Conservation (phyloP, 805 yeast species). For the Soucietia sequanensis region DNA sequence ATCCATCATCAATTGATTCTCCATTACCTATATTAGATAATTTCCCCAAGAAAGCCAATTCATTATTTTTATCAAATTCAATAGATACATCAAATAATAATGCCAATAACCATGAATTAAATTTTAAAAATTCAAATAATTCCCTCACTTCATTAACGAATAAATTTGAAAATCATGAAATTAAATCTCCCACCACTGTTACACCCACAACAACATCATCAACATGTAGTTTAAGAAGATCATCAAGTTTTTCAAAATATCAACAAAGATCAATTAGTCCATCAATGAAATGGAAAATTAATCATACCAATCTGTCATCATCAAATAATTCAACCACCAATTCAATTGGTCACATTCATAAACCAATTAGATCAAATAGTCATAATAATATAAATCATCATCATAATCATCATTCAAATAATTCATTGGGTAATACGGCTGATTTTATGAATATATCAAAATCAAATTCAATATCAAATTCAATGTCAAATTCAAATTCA, state of each 20-base stretch:
- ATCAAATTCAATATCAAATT: constrained; percentile 3
- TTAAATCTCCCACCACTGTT: constrained; percentile 17
- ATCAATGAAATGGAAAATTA: constrained; percentile 5
- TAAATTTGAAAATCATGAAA: constrained; percentile 25
- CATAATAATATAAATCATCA: too few species aligned
- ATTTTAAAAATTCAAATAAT: constrained; percentile 8
- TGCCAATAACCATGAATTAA: too few species aligned
- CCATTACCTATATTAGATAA: constrained; percentile 5
- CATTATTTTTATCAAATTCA: constrained; percentile 1
- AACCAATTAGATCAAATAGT: constrained; percentile 9
- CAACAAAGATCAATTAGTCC: constrained; percentile 11
- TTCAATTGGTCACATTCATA: constrained; percentile 18
- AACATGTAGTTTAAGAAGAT: too few species aligned
- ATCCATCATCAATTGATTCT: constrained; percentile 6
- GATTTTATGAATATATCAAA: constrained; percentile 2
- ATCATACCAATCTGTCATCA: constrained; percentile 4
- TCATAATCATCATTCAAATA: too few species aligned
- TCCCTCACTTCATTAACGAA: constrained; percentile 26
- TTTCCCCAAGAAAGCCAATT: constrained; percentile 2
- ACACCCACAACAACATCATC: constrained; percentile 3
- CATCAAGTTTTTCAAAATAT: background rate
- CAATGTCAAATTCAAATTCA: constrained; percentile 1
- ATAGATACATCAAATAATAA: constrained; percentile 5
- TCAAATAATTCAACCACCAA: constrained; percentile 14
- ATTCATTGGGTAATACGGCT: background rate